These are phyloP conservation scores for Heimioporus sp. DNA, from an alignment of 768 basidiomycete genomes.

Conservation along the genomic window DNA sequence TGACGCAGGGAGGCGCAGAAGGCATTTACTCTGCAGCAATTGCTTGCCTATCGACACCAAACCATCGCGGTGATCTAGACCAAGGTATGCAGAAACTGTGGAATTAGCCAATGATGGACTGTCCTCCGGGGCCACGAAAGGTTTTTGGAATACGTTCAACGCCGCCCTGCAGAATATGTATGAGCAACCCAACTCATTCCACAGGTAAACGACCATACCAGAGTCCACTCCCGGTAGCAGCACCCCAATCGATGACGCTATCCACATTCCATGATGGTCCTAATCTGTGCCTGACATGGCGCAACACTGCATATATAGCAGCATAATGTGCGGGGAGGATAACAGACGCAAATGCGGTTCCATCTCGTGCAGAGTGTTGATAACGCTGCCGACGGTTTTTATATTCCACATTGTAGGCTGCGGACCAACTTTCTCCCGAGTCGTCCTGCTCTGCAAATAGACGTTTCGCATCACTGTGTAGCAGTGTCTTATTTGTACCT, in stretches of 20 bases:
- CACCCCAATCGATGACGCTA: conserved; percentile 80
- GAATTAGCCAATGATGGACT: conserved; percentile 43
- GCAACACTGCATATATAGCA: conserved; percentile 72
- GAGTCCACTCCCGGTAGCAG: conserved; percentile 77
- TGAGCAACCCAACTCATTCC: conserved; percentile 4
- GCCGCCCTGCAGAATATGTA: conserved; percentile 53
- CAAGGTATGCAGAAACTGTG: conserved; percentile 60
- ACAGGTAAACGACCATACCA: conserved; percentile 51
- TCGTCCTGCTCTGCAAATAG: conserved; percentile 49
- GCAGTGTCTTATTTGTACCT: conserved; percentile 63
- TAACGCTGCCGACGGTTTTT: conserved; percentile 55
- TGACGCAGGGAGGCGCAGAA: neutral
- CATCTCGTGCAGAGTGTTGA: conserved; percentile 66
- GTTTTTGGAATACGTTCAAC: conserved; percentile 58
- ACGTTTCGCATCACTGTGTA: conserved; percentile 71
- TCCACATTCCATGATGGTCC: conserved; percentile 59
- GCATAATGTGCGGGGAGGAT: conserved; percentile 87
- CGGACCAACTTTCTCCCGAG: conserved; percentile 47
- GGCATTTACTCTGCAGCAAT: conserved; percentile 51
- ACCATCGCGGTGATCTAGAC: conserved; percentile 76
- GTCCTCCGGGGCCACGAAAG: conserved; percentile 26
- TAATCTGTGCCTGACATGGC: conserved; percentile 61
- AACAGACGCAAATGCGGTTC: conserved; percentile 80
- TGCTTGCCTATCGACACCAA: conserved; percentile 65
- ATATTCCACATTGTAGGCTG: conserved; percentile 56